Evolutionary conservation across 805 yeast genomes (phyloP), one percentile per base, ranked within the genome.

Genomic region (Nakazawaea holstii): DNA sequence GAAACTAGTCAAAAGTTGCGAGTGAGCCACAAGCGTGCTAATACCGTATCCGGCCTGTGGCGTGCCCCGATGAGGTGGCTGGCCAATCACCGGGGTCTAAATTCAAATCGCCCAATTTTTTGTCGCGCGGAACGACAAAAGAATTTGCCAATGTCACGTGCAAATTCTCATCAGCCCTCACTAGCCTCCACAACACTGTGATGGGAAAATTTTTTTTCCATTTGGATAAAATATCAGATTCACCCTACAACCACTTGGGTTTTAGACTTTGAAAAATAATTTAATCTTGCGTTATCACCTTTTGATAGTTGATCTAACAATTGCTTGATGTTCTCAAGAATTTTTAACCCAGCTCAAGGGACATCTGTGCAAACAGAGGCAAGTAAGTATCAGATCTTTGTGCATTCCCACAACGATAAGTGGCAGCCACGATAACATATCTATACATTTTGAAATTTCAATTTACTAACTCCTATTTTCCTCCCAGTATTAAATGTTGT

Each of bases 401-500:
- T 20, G 3, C 24, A 20, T 5, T 5, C 24, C 24, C 24, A 3
- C 24, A 20, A 3, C 24, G n/a, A n/a, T n/a, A n/a, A 20, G 24
- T 20, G 24, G 24, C 24, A 3, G 24, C 24, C 24, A 5, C 24
- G 24, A 20, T 20, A 20, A 31, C 6, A 41, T 41, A 8, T 32
- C 4, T 29, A 14, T 28, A 15, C 30, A 15, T 8, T 6, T 29
- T 15, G 28, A 13, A 10, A 6, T 27, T 39, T 15, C 27, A 11
- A 43, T 27, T 43, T 24, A 43, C 29, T 31, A 38, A 39, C 15
- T 26, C 46, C 29, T 6, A 28, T 27, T n/a, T 10, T 10, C 13
- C 13, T n/a, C 27, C 35, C 30, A 66, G 70, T 69, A 39, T 58
- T 71, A 37, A 49, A 59, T 41, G 61, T 70, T 32, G 59, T 62